Conservation (phyloP, 2,329 filamentous ascomycete species). For the Cercospora canescens region DNA sequence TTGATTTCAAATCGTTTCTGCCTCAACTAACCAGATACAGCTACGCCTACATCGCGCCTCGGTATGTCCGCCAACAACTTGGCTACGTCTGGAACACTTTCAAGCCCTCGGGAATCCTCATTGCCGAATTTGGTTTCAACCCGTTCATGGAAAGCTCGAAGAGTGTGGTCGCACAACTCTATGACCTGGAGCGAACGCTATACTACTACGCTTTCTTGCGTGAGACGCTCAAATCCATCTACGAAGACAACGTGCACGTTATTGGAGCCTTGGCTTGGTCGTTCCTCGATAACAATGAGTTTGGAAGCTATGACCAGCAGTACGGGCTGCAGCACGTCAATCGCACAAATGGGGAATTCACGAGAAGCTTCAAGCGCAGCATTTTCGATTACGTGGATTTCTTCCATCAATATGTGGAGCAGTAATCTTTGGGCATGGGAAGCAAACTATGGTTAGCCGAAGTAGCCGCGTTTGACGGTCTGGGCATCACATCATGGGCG, state of each 20-base stretch:
- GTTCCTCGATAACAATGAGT: conserved; percentile 41
- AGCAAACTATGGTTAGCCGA: neutral
- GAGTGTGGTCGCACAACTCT: conserved; percentile 50
- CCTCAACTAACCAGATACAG: neutral
- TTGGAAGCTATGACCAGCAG: conserved; percentile 32
- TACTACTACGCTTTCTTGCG: conserved; percentile 39
- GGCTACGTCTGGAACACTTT: conserved; percentile 63
- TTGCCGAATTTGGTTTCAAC: conserved; percentile 41
- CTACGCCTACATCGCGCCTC: conserved; percentile 54
- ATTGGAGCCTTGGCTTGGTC: conserved; percentile 39
- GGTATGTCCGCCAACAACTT: conserved; percentile 57
- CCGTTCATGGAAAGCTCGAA: conserved; percentile 48
- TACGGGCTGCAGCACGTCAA: conserved; percentile 45
- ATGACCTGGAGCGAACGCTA: conserved; percentile 32
- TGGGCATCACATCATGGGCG: neutral
- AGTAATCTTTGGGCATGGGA: neutral
- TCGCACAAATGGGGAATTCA: conserved; percentile 37
- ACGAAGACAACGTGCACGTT: conserved; percentile 39
- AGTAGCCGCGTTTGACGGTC: neutral
- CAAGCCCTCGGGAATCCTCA: conserved; percentile 43
- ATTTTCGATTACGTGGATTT: conserved; percentile 41
- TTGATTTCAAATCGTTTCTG: neutral
- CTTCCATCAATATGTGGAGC: conserved; percentile 32
- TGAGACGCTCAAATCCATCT: conserved; percentile 36
- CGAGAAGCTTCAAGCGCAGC: conserved; percentile 40